phyloP scores from a whole-genome alignment of 805 yeast species.

The Candida pseudofarinosa region DNA sequence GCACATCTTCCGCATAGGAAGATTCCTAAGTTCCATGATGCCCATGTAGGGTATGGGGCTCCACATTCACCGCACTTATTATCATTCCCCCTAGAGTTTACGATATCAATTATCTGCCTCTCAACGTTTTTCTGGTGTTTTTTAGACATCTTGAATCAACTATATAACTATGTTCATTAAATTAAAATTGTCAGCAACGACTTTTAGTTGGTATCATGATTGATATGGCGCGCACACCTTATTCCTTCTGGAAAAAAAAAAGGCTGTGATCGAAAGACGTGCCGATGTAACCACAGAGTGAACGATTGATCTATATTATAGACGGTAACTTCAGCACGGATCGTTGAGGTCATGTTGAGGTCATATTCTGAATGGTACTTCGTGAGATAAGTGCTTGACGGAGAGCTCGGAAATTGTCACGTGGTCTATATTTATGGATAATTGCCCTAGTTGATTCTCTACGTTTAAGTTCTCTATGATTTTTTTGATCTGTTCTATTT shows the following conservation, averaged over 20 bases:
- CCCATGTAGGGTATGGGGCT: conserved; percentile 61
- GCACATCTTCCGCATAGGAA: conserved; percentile 86
- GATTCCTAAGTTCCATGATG: conserved; percentile 52
- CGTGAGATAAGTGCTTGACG: conserved; percentile 3
- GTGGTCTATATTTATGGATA: conserved; percentile 4
- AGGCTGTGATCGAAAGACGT: background rate
- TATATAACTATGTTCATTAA: background rate
- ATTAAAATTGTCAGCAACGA: background rate
- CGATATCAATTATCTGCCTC: conserved; percentile 52
- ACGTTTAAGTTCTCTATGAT: conserved; percentile 3
- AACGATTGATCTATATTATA: background rate
- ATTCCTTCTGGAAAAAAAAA: background rate
- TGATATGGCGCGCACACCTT: background rate
- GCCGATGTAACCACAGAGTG: background rate
- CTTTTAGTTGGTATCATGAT: background rate
- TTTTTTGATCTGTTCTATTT: conserved; percentile 1
- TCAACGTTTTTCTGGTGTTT: conserved; percentile 43
- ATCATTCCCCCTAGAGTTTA: conserved; percentile 54
- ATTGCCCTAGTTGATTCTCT: conserved; percentile 1
- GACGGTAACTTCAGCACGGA: background rate
- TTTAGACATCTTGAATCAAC: conserved; percentile 13
- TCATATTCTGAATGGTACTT: conserved; percentile 4
- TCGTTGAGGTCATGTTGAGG: too few relatives aligned
- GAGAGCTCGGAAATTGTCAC: conserved; percentile 4
- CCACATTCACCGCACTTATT: conserved; percentile 82